Evolutionary conservation across 2,329 filamentous ascomycete genomes (phyloP).

Genomic region (Thermoascus crustaceus): DNA sequence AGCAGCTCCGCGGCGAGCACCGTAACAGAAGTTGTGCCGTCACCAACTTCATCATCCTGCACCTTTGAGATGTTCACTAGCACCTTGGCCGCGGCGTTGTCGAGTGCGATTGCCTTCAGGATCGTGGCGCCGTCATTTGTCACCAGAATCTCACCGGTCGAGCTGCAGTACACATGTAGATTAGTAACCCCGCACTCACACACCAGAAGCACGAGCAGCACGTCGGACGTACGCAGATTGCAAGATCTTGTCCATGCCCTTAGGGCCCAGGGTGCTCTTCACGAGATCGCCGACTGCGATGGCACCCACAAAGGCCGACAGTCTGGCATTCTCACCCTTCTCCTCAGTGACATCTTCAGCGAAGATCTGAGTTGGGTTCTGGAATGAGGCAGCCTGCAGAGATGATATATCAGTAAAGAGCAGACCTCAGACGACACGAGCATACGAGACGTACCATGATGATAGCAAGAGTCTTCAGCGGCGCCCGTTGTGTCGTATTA

Average conservation of each 20-base stretch:
- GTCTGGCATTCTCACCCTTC: conserved; percentile 97
- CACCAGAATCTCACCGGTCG: conserved; percentile 94
- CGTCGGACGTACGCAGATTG: conserved; percentile 81
- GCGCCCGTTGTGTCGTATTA: not conserved
- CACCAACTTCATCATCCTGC: conserved; percentile 96
- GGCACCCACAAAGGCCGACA: conserved; percentile 95
- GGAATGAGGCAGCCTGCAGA: conserved; percentile 29
- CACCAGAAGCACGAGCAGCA: too few species aligned
- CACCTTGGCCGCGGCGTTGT: conserved; percentile 97
- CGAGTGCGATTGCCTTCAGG: conserved; percentile 93
- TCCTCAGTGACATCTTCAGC: conserved; percentile 94
- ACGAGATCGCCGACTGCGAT: conserved; percentile 96
- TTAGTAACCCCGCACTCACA: too few species aligned
- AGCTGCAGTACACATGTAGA: conserved; percentile 45
- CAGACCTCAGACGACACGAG: not conserved
- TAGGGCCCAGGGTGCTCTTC: conserved; percentile 93
- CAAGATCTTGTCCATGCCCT: conserved; percentile 98
- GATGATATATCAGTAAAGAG: conserved; percentile 6
- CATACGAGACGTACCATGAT: conserved; percentile 22
- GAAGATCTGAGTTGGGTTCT: conserved; percentile 93
- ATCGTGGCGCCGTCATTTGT: conserved; percentile 99
- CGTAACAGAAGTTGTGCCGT: conserved; percentile 95
- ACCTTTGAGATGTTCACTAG: conserved; percentile 99
- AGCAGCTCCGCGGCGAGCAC: conserved; percentile 92
- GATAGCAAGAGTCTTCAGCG: conserved; percentile 3